Percentiles rank a stretch among this genome's conserved stretches.
These are phyloP conservation scores for Kernera saxatilis DNA, from an alignment of 345 rosid genomes.

Conservation along the genomic window DNA sequence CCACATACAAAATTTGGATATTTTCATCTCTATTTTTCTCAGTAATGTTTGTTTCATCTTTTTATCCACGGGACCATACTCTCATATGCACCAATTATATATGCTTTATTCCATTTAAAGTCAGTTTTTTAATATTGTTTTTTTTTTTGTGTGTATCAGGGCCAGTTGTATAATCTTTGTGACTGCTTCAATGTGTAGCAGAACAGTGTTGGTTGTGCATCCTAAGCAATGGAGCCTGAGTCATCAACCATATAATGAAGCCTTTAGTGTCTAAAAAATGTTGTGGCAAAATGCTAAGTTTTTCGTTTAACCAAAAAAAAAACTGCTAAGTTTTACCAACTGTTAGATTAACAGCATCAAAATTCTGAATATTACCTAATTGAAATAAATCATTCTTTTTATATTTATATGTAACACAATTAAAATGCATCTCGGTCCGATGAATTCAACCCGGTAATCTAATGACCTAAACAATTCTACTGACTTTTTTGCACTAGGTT, in stretches of 20 bases:
- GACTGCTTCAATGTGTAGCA: slow-evolving; percentile 5
- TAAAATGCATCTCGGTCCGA: background rate
- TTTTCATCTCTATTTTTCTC: background rate
- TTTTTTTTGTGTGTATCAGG: background rate
- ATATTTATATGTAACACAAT: background rate
- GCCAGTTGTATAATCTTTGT: background rate
- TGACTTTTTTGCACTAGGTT: background rate
- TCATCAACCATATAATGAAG: slow-evolving; percentile 9
- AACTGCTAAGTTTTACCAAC: background rate
- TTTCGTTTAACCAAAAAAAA: no score
- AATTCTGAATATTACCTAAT: background rate
- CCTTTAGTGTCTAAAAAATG: background rate
- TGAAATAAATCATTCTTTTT: background rate
- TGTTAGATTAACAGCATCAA: background rate
- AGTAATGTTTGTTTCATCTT: slow-evolving; percentile 3
- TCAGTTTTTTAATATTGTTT: background rate
- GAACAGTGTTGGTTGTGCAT: slow-evolving; percentile 1
- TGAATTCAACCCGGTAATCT: background rate
- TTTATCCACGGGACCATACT: slow-evolving; percentile 3
- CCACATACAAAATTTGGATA: background rate
- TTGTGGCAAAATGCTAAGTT: background rate
- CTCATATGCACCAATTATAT: slow-evolving; percentile 1
- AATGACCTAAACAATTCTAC: background rate
- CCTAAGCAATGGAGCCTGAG: slow-evolving; percentile 11
- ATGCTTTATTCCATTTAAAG: slow-evolving; percentile 19